phyloP scores from a whole-genome alignment of 805 yeast species.

The Candida xyloterini region DNA sequence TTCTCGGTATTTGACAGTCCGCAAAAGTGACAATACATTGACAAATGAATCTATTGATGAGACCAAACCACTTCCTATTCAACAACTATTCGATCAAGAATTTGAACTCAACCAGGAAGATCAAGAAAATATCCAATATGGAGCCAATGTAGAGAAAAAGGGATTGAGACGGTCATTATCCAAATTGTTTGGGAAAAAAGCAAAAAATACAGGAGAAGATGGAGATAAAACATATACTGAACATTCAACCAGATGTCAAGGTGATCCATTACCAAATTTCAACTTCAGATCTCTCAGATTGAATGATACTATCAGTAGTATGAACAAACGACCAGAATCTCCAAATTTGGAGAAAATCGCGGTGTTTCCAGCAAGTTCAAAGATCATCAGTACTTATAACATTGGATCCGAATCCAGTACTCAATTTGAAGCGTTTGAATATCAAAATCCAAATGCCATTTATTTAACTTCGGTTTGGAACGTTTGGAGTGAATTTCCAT shows the following conservation, averaged over 20 bases:
- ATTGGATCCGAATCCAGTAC: conserved; percentile 18
- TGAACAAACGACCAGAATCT: conserved; percentile 15
- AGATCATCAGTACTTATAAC: conserved; percentile 8
- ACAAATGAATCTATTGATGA: background rate
- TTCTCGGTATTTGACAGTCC: conserved; percentile 7
- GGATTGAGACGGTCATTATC: conserved; percentile 18
- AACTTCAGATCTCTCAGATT: conserved; percentile 18
- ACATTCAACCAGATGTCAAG: background rate
- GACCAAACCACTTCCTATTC: conserved; percentile 10
- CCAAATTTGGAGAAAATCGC: conserved; percentile 15
- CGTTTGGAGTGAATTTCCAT: conserved; percentile 19
- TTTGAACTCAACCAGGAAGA: conserved; percentile 1
- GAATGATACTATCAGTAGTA: conserved; percentile 11
- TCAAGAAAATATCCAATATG: conserved; percentile 2
- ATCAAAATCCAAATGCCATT: conserved; percentile 7
- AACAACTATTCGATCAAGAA: conserved; percentile 9
- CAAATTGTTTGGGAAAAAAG: conserved; percentile 12
- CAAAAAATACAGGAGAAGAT: conserved; percentile 1
- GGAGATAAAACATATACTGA: background rate
- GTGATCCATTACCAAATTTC: conserved; percentile 21
- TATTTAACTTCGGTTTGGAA: conserved; percentile 22
- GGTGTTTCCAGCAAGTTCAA: conserved; percentile 15
- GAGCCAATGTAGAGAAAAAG: conserved; percentile 1
- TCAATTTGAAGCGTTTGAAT: conserved; percentile 21
- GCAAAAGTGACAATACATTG: conserved; percentile 2